Evolutionary conservation across 257 asterid genomes (phyloP), one percentile per base, ranked within the genome.

Genomic region (Solanum ossicruentum): DNA sequence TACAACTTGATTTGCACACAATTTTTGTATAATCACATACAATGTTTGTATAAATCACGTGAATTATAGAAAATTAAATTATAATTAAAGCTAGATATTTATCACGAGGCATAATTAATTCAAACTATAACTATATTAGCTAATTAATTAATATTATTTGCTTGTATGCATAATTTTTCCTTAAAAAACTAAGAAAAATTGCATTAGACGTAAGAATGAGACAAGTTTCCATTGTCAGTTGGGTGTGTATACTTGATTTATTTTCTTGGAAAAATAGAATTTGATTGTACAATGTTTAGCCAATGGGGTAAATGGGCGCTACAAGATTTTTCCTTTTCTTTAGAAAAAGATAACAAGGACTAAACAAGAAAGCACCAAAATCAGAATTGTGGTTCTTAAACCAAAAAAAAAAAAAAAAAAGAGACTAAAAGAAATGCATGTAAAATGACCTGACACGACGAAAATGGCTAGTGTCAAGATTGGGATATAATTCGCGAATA

Each of bases 401-500:
- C 20, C 81, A 20, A 23, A n/a, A 75, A 75, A 21, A 49, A 23
- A 23, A 5, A n/a, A 12, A 51, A 45, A 28, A 23, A 28, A 23
- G n/a, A 16, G 7, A 70, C 10, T 70, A 70, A 41, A 39, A 39
- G 79, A 75, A 8, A 32, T 21, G 18, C 45, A 12, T 3, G 2
- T 21, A 21, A 73, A 72, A 26, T 45, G 81, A 51, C 21, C 21
- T 39, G 60, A 49, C 61, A 75, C 2, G 21, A 26, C 20, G 15
- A 73, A 21, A 73, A 26, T 13, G 36, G 17, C 43, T 49, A 75
- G 43, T 32, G 89, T 89, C 85, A 88, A 52, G 89, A 65, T 18
- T 85, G 88, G 21, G 91, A 86, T 52, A 91, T 81, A 41, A 91
- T 89, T 23, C 83, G 66, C 1, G 91, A 80, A 51, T 89, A 91